Percentiles rank a stretch among this genome's conserved stretches.
Evolutionary conservation across 176 grass and related monocot species (phyloP).

Genomic region (Carex littledalei): DNA sequence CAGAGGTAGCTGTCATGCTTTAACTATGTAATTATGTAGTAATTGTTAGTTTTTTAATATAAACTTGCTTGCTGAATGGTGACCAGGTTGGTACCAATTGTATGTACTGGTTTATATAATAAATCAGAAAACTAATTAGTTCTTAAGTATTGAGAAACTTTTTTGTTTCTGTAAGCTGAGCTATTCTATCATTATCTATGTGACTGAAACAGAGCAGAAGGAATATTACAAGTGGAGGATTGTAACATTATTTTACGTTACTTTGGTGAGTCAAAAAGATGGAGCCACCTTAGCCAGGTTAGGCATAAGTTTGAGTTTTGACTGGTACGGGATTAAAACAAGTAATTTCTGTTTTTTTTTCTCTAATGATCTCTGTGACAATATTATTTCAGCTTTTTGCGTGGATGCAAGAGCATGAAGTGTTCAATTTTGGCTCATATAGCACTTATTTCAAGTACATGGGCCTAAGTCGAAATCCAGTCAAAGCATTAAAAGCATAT

Average conservation of each 20-base stretch:
- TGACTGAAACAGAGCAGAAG: constrained; percentile 40
- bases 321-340: neutral
- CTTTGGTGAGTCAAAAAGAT: constrained; percentile 55
- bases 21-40: too few species aligned
- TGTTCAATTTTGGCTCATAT: constrained; percentile 65
- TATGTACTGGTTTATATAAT: neutral
- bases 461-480: constrained; percentile 52
- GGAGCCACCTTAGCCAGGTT: constrained; percentile 72
- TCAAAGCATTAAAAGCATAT: constrained; percentile 51
- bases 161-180: neutral
- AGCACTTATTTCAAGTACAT: constrained; percentile 95
- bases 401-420: constrained; percentile 65
- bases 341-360: neutral
- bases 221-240: constrained; percentile 62
- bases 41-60: neutral
- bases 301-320: neutral
- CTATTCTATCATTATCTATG: neutral
- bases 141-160: neutral
- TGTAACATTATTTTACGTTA: constrained; percentile 74
- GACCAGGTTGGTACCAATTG: neutral
- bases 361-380: neutral
- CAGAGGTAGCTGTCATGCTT: constrained; percentile 34
- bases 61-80: neutral
- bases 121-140: neutral
- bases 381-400: constrained; percentile 62